phyloP scores from a whole-genome alignment of 208 protist genomes.

The Leishmania guyanensis region DNA sequence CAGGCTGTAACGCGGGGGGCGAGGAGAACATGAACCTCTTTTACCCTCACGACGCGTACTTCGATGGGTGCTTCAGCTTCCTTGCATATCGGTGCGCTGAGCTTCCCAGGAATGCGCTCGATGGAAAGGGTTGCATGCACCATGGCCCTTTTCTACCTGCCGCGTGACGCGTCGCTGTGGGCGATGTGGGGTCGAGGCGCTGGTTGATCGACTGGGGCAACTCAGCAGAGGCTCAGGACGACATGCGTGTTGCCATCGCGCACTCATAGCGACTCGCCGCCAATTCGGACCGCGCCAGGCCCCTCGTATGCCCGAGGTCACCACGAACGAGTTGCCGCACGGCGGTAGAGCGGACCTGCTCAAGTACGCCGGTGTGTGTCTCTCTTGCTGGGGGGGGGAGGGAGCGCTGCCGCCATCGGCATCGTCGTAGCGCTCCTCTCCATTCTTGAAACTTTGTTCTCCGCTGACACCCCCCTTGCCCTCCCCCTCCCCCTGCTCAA shows the following conservation, averaged over 20 bases:
- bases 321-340: not conserved
- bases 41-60: constrained; percentile 26
- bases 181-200: not conserved
- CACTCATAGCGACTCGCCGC: not conserved
- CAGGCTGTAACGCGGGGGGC: not conserved
- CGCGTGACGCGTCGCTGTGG: constrained; percentile 13
- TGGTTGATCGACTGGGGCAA: not conserved
- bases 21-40: not conserved
- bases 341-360: not conserved
- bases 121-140: constrained; percentile 12
- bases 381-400: not conserved
- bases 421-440: not conserved
- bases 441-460: not conserved
- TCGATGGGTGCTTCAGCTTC: constrained; percentile 31
- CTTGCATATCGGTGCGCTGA: constrained; percentile 27
- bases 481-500: not conserved
- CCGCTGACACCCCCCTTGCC: too few relatives aligned
- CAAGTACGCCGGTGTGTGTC: not conserved
- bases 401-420: not conserved
- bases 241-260: constrained; percentile 8
- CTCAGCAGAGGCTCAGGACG: not conserved
- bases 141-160: constrained; percentile 21
- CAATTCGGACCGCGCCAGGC: not conserved
- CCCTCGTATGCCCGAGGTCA: not conserved
- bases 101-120: constrained; percentile 13